These are phyloP conservation scores for Colletotrichum truncatum DNA, from an alignment of 2,329 filamentous ascomycete species.

Conservation along the genomic window DNA sequence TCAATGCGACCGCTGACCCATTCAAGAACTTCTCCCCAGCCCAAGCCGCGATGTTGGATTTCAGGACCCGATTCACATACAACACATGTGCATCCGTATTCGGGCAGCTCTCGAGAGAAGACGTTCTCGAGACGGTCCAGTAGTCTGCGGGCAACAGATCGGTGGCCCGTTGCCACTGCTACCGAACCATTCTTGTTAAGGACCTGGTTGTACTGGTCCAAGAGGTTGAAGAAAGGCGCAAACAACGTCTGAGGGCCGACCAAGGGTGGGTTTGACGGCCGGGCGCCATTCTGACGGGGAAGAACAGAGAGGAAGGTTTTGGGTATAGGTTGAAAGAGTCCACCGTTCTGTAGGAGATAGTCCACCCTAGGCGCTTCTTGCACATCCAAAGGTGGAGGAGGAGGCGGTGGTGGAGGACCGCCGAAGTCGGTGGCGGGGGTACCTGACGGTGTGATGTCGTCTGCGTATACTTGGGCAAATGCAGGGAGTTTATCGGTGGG, in stretches of 20 bases:
- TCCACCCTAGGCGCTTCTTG: constrained; percentile 85
- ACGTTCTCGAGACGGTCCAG: constrained; percentile 93
- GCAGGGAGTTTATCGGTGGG: constrained; percentile 48
- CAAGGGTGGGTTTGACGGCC: constrained; percentile 71
- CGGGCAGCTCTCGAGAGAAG: constrained; percentile 90
- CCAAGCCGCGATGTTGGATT: constrained; percentile 74
- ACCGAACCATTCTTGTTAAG: constrained; percentile 86
- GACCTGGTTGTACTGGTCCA: constrained; percentile 88
- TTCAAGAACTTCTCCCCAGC: constrained; percentile 96
- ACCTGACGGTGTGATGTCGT: constrained; percentile 48
- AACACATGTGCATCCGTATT: constrained; percentile 84
- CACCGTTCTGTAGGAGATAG: constrained; percentile 90
- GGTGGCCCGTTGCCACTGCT: constrained; percentile 93
- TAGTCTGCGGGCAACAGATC: constrained; percentile 89
- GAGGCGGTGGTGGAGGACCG: constrained; percentile 70
- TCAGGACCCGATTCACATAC: constrained; percentile 76
- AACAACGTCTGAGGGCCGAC: constrained; percentile 79
- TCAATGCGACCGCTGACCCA: constrained; percentile 89
- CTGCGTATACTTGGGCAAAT: constrained; percentile 47
- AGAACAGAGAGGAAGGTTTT: constrained; percentile 76
- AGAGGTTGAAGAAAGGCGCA: constrained; percentile 80
- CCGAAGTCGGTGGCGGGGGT: constrained; percentile 52
- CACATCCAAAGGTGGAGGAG: constrained; percentile 77
- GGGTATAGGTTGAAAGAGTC: constrained; percentile 75
- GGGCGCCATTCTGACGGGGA: constrained; percentile 64